Percentiles rank a stretch among this genome's conserved stretches.
phyloP scores from a whole-genome alignment of 2,329 filamentous ascomycete species.

The Fusarium sp. region DNA sequence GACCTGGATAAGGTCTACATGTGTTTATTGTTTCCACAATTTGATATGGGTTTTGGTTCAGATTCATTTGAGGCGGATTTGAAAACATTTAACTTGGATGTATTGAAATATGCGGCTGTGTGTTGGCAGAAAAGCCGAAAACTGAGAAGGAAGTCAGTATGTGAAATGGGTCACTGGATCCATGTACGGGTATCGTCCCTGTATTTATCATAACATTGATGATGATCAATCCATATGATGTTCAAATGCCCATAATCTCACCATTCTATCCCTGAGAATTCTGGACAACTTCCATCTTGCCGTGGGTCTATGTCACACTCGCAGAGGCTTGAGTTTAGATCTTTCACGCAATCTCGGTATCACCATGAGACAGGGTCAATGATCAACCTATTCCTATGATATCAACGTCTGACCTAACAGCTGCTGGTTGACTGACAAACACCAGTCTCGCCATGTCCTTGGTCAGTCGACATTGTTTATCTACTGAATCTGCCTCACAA shows the following conservation, averaged over 20 bases:
- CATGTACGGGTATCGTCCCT: not conserved
- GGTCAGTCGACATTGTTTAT: not conserved
- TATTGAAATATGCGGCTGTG: not conserved
- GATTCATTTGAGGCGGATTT: not conserved
- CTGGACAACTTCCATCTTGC: not conserved
- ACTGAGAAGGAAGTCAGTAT: constrained; percentile 1
- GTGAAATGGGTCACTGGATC: constrained; percentile 2
- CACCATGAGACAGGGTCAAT: not conserved
- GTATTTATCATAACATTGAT: constrained; percentile 3
- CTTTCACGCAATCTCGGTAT: not conserved
- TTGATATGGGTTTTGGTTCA: constrained; percentile 5
- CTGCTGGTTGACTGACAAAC: not conserved
- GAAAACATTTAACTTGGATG: not conserved
- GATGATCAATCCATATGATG: not conserved
- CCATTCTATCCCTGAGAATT: not conserved
- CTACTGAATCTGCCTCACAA: not conserved
- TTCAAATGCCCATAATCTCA: not conserved
- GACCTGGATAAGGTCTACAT: constrained; percentile 37
- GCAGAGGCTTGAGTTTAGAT: no score
- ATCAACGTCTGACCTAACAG: not conserved
- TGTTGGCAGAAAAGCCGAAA: not conserved
- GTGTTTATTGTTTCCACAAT: constrained; percentile 21
- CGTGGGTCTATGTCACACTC: not conserved
- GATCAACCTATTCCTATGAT: not conserved
- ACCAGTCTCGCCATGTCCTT: not conserved